A percentile compares a stretch with the other conserved stretches of the same genome.
Conservation (phyloP, 1,284 basidiomycete genomes). For the Pseudozyma sp. region DNA sequence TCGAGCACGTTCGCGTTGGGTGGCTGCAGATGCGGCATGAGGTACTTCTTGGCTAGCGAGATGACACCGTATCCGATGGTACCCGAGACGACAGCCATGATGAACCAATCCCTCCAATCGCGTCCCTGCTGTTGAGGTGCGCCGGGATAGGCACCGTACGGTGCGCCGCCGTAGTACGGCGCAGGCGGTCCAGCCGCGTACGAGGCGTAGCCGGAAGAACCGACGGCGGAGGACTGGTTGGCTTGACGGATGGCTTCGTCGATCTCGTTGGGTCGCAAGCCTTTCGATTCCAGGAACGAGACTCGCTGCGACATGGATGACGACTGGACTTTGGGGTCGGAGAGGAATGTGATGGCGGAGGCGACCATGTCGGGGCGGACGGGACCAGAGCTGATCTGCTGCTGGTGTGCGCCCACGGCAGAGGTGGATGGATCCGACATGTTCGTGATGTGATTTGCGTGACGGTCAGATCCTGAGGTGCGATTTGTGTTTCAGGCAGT, state of each 20-base stretch:
- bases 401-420: slow-evolving; percentile 31
- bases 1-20: slow-evolving; percentile 90
- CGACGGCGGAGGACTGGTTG: slow-evolving; percentile 28
- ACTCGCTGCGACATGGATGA: slow-evolving; percentile 86
- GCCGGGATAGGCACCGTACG: slow-evolving; percentile 23
- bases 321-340: slow-evolving; percentile 73
- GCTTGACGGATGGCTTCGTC: slow-evolving; percentile 80
- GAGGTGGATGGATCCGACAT: slow-evolving; percentile 55
- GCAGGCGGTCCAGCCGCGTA: slow-evolving; percentile 38
- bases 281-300: slow-evolving; percentile 93
- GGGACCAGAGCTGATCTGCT: slow-evolving; percentile 22
- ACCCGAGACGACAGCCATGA: slow-evolving; percentile 92
- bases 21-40: slow-evolving; percentile 89
- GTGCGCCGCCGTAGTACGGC: slow-evolving; percentile 45
- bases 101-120: slow-evolving; percentile 71
- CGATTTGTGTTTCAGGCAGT: neutral
- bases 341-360: slow-evolving; percentile 64
- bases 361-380: slow-evolving; percentile 63
- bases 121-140: slow-evolving; percentile 50
- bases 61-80: slow-evolving; percentile 88
- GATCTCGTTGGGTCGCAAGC: slow-evolving; percentile 84
- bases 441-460: neutral
- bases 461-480: neutral
- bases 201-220: slow-evolving; percentile 25
- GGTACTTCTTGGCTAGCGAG: slow-evolving; percentile 89